These are phyloP conservation scores for Fusarium sp. DNA, from an alignment of 2,329 filamentous ascomycete species.

Conservation along the genomic window DNA sequence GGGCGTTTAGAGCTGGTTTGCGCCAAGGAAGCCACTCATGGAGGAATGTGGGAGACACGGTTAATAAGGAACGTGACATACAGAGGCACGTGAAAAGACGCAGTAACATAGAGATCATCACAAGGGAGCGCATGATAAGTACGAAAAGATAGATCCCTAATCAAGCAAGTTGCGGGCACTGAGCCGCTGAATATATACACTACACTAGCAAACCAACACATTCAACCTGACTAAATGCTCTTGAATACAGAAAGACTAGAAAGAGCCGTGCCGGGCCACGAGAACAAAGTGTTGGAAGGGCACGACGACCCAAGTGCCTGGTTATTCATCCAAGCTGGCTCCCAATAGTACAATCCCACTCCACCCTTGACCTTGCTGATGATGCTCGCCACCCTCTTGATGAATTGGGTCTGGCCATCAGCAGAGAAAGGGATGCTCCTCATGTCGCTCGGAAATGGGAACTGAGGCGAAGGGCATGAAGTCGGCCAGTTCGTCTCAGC, in stretches of 20 bases:
- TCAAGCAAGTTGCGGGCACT: no score
- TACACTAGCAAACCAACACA: no score
- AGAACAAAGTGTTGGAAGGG: constrained; percentile 69
- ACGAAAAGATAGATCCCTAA: no score
- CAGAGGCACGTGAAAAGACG: no score
- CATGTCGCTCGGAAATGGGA: constrained; percentile 68
- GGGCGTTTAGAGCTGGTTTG: no score
- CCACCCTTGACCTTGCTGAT: constrained; percentile 64
- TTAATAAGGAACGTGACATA: no score
- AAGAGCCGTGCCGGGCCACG: constrained; percentile 61
- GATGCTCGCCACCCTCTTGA: constrained; percentile 66
- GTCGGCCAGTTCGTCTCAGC: constrained; percentile 77
- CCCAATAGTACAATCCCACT: constrained; percentile 75
- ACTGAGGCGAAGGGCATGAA: constrained; percentile 65
- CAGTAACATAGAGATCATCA: no score
- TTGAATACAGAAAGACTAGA: constrained; percentile 66
- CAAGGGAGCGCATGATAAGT: no score
- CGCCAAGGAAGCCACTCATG: no score
- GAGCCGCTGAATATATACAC: no score
- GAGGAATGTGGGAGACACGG: no score
- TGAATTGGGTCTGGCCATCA: constrained; percentile 69
- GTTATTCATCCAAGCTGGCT: constrained; percentile 76
- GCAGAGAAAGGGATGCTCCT: constrained; percentile 68
- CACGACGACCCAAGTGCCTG: constrained; percentile 71
- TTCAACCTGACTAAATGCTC: constrained; percentile 54